Percentiles rank a stretch among this genome's conserved stretches.
Evolutionary conservation across 2,329 filamentous ascomycete genomes (phyloP).

Genomic region (Arthrobotrys sinensis): DNA sequence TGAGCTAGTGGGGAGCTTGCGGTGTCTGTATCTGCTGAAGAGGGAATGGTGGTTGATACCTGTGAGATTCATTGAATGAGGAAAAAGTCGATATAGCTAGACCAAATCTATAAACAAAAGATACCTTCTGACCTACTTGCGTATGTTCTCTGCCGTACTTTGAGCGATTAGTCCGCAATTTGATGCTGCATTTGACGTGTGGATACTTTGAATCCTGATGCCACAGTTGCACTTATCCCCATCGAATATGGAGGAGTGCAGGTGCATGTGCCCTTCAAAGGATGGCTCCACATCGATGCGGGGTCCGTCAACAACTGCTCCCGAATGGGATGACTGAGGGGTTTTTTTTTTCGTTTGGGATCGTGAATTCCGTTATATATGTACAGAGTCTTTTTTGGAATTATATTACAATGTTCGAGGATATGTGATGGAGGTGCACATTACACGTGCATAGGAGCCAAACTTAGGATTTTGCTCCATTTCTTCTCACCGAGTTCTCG

Average conservation of each 20-base stretch:
- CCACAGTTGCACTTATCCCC: conserved; percentile 21
- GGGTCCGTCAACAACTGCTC: conserved; percentile 13
- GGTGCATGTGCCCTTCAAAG: conserved; percentile 5
- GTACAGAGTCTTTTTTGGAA: conserved; percentile 16
- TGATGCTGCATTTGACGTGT: not conserved
- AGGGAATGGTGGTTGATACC: conserved; percentile 11
- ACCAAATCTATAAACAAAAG: conserved; percentile 33
- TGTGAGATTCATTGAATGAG: conserved; percentile 14
- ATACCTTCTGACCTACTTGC: conserved; percentile 21
- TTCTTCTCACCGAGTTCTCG: conserved; percentile 90
- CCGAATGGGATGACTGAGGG: not conserved
- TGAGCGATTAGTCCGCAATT: not conserved
- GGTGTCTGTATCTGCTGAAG: not conserved
- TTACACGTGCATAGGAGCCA: conserved; percentile 87
- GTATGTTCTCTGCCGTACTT: not conserved
- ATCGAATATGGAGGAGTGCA: conserved; percentile 9
- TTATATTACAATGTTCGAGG: conserved; percentile 40
- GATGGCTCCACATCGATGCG: conserved; percentile 15
- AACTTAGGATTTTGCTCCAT: conserved; percentile 98
- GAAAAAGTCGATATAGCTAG: conserved; percentile 29
- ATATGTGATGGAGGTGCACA: not conserved
- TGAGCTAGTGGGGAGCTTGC: conserved; percentile 10
- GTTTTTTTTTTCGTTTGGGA: not conserved
- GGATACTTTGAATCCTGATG: too few relatives aligned
- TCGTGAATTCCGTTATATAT: conserved; percentile 20